Percentiles rank a stretch among this genome's conserved stretches.
phyloP scores from a whole-genome alignment of 495 filamentous ascomycete species.

The Aspergillus sclerotioniger region DNA sequence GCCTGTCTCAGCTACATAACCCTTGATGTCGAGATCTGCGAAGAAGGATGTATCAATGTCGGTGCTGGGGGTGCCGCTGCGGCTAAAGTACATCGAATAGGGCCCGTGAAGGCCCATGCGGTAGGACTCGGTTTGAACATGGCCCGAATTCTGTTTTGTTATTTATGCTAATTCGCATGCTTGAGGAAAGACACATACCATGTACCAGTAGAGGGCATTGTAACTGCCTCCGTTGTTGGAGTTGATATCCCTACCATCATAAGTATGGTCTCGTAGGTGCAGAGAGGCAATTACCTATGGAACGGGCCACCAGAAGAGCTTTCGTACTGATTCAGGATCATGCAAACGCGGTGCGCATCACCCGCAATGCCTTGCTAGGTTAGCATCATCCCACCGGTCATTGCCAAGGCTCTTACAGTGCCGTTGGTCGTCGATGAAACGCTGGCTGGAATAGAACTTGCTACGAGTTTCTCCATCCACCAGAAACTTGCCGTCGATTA shows the following conservation, averaged over 20 bases:
- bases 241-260: conserved; percentile 59
- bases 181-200: conserved; percentile 35
- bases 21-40: conserved; percentile 52
- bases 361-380: conserved; percentile 28
- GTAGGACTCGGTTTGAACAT: conserved; percentile 59
- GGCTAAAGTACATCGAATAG: conserved; percentile 60
- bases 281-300: conserved; percentile 24
- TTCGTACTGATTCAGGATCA: conserved; percentile 43
- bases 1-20: conserved; percentile 51
- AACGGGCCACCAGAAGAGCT: conserved; percentile 53
- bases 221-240: conserved; percentile 57
- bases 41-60: conserved; percentile 60
- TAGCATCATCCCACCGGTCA: conserved; percentile 1
- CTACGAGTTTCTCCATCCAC: conserved; percentile 61
- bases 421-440: conserved; percentile 64
- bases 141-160: conserved; percentile 22
- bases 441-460: conserved; percentile 67
- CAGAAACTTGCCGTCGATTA: conserved; percentile 35
- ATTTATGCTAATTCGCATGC: not conserved
- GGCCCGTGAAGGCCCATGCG: conserved; percentile 67
- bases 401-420: conserved; percentile 42
- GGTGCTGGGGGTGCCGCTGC: conserved; percentile 52
- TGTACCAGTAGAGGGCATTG: conserved; percentile 66
- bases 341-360: conserved; percentile 32
- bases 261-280: not conserved